These are phyloP conservation scores for Hibiscus syriacus DNA, from an alignment of 345 rosid species.

Conservation along the genomic window DNA sequence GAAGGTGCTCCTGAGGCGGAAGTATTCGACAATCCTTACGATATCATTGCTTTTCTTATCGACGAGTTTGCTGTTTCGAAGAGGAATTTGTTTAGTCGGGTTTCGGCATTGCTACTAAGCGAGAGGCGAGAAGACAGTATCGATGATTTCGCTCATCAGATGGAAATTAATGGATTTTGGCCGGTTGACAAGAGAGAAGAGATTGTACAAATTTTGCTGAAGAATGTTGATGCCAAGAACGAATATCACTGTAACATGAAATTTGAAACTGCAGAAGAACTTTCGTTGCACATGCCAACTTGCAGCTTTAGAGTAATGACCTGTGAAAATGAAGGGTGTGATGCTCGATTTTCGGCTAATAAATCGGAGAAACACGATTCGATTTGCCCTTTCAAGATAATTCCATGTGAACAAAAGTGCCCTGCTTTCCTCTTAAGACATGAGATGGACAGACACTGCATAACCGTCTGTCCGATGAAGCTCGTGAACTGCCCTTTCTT, in stretches of 20 bases:
- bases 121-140: conserved; percentile 88
- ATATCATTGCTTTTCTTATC: conserved; percentile 55
- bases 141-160: conserved; percentile 80
- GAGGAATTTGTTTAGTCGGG: conserved; percentile 73
- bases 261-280: conserved; percentile 44
- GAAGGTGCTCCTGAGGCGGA: conserved; percentile 43
- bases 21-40: conserved; percentile 62
- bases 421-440: conserved; percentile 60
- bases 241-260: conserved; percentile 64
- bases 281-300: conserved; percentile 31
- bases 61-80: conserved; percentile 69
- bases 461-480: conserved; percentile 87
- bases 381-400: conserved; percentile 66
- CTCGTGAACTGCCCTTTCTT: conserved; percentile 75
- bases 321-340: conserved; percentile 72
- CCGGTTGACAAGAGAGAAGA: conserved; percentile 47
- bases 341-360: conserved; percentile 37
- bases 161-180: conserved; percentile 88
- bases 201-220: conserved; percentile 49
- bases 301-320: conserved; percentile 61
- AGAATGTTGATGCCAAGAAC: conserved; percentile 74
- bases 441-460: conserved; percentile 89
- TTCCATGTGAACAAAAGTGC: conserved; percentile 81
- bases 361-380: conserved; percentile 62
- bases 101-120: conserved; percentile 66